Evolutionary conservation across 2,329 filamentous ascomycete genomes (phyloP).

Genomic region (Sphaerostilbella broomeana): DNA sequence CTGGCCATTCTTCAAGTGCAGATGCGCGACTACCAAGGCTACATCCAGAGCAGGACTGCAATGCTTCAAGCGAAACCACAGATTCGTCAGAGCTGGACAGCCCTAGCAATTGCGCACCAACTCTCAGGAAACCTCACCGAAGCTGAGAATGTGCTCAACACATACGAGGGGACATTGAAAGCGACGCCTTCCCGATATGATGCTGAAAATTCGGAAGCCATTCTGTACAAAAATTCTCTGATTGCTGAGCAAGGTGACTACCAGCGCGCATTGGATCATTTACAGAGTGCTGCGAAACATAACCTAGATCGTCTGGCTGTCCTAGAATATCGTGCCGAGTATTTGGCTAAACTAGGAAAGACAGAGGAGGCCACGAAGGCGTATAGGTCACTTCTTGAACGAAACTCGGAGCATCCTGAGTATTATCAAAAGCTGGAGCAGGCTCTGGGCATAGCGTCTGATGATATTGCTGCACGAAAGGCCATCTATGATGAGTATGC

Average conservation of each 20-base stretch:
- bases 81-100: slow-evolving; percentile 91
- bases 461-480: slow-evolving; percentile 58
- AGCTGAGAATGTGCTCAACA: slow-evolving; percentile 85
- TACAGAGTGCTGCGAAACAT: slow-evolving; percentile 69
- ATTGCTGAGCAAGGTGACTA: slow-evolving; percentile 86
- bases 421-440: slow-evolving; percentile 78
- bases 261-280: slow-evolving; percentile 76
- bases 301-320: slow-evolving; percentile 79
- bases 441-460: slow-evolving; percentile 53
- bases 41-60: slow-evolving; percentile 77
- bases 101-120: slow-evolving; percentile 89
- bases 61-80: slow-evolving; percentile 83
- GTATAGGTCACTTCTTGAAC: slow-evolving; percentile 72
- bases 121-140: slow-evolving; percentile 76
- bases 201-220: slow-evolving; percentile 87
- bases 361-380: slow-evolving; percentile 76
- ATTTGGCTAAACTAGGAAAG: slow-evolving; percentile 68
- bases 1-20: slow-evolving; percentile 89
- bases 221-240: slow-evolving; percentile 90
- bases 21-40: slow-evolving; percentile 92
- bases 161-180: slow-evolving; percentile 91
- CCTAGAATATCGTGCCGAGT: slow-evolving; percentile 79
- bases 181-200: slow-evolving; percentile 68
- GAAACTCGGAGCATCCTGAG: slow-evolving; percentile 78
- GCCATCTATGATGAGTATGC: slow-evolving; percentile 72